Evolutionary conservation across 495 filamentous ascomycete genomes (phyloP).

Genomic region (Podospora pseudopauciseta): DNA sequence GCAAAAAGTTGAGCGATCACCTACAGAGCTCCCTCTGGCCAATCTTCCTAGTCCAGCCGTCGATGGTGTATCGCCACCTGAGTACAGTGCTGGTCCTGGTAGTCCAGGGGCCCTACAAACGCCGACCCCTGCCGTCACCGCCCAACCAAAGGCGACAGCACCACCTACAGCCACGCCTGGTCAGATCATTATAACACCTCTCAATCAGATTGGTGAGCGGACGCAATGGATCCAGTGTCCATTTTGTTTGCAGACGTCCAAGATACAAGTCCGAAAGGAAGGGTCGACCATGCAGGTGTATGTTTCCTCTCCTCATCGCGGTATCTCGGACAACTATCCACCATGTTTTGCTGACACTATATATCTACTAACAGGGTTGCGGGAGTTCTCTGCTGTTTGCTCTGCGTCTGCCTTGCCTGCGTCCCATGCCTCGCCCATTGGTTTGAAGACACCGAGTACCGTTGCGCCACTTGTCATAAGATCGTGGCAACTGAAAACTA

Average conservation of each 20-base stretch:
- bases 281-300: slow-evolving; percentile 34
- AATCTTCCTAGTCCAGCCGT: neutral
- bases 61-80: neutral
- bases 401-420: slow-evolving; percentile 33
- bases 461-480: slow-evolving; percentile 28
- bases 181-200: slow-evolving; percentile 23
- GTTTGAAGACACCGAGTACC: slow-evolving; percentile 33
- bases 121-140: neutral
- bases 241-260: slow-evolving; percentile 27
- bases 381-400: slow-evolving; percentile 29
- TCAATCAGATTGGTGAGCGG: slow-evolving; percentile 21
- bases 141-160: neutral
- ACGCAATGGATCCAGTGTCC: slow-evolving; percentile 36
- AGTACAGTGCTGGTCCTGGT: neutral
- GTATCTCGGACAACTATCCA: too few species aligned
- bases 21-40: neutral
- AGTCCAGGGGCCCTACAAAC: neutral
- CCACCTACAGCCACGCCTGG: slow-evolving; percentile 9
- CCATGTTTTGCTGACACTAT: neutral
- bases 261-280: slow-evolving; percentile 20
- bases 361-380: slow-evolving; percentile 20
- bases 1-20: neutral
- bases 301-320: neutral
- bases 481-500: slow-evolving; percentile 27
- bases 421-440: slow-evolving; percentile 33